Conservation (phyloP, 2,329 filamentous ascomycete species). For the Phialophora tarda region DNA sequence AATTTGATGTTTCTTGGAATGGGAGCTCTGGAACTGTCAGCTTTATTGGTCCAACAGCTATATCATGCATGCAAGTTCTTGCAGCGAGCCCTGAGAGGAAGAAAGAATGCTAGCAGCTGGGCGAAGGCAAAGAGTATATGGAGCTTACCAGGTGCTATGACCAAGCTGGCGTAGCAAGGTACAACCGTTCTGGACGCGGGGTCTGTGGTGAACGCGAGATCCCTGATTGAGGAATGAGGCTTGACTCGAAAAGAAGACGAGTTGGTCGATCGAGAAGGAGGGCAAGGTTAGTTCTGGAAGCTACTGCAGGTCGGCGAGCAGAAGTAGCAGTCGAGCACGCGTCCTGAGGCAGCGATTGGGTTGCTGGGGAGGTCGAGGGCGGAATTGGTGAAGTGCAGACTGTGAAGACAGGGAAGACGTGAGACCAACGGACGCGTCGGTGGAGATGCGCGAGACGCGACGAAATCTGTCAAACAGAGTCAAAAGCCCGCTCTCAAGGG, state of each 20-base stretch:
- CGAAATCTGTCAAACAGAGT: neutral
- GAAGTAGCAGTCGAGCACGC: conserved; percentile 9
- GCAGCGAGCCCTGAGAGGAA: conserved; percentile 19
- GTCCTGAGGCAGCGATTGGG: conserved; percentile 37
- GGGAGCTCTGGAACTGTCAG: neutral
- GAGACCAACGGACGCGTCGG: neutral
- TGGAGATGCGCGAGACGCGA: conserved; percentile 5
- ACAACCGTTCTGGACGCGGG: conserved; percentile 32
- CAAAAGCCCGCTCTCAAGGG: neutral
- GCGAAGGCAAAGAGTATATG: conserved; percentile 31
- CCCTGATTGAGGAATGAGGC: conserved; percentile 25
- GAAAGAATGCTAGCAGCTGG: conserved; percentile 16
- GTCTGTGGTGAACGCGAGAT: conserved; percentile 30
- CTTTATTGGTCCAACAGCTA: conserved; percentile 9
- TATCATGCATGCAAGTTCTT: conserved; percentile 12
- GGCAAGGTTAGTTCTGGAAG: conserved; percentile 23
- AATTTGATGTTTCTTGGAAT: neutral
- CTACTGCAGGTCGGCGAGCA: conserved; percentile 37
- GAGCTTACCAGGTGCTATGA: conserved; percentile 25
- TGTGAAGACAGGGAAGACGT: conserved; percentile 23
- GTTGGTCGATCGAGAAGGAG: conserved; percentile 16
- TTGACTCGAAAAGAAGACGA: conserved; percentile 19
- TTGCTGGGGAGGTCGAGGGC: conserved; percentile 22
- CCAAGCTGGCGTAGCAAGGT: conserved; percentile 26
- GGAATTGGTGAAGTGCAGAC: conserved; percentile 27